Evolutionary conservation across 805 yeast genomes (phyloP), one percentile per base, ranked within the genome.

Genomic region (Monosporozyma aerobia): DNA sequence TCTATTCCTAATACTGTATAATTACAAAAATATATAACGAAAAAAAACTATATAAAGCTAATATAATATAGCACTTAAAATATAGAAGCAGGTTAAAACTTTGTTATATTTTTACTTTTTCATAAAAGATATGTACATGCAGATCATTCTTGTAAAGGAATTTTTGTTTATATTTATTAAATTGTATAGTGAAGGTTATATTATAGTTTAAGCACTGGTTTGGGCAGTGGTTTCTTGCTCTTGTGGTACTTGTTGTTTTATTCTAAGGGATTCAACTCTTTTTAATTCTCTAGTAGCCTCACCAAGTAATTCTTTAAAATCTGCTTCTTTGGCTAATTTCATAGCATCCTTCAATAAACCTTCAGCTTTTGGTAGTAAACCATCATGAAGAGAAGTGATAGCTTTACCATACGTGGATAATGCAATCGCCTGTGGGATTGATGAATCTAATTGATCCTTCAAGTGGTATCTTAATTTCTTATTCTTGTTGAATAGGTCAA

Each of bases 331-430:
- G 0, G 95, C 90, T 54, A 89, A 73, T 27, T 81, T 74, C 35
- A 87, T 76, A 0, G 96, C 81, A 63, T 86, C 90, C 6, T 83
- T 72, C 47, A 90, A 71, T 29, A 78, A 70, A 44, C 80, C 73
- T 57, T 78, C 80, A 0, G 96, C 90, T 51, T 75, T 69, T 2
- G 73, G 76, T 52, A 78, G 73, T 10, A 82, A 70, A 0, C 83
- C 78, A 47, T 73, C 63, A 59, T 87, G 87, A n/a, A 84, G 68
- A 45, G 79, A 76, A 10, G 88, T 76, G 5, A 90, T 95, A 1
- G 97, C 98, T 43, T 87, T 73, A 0, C 96, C 95, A 63, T 86
- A 90, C 0, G 89, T 81, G 0, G 96, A 81, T 64, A 90, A 73
- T 0, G 95, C 94, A 44, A 85, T 81, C 1, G 86, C 80, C 56